Percentiles rank a stretch among this genome's conserved stretches.
Evolutionary conservation across 164 flowering plant genomes (phyloP).

Genomic region (Vitis vinifera): ASM3070453v1 NC_081817.1:19803501-19804000

Average conservation of each 20-base stretch:
- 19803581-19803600: background rate
- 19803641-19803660: background rate
- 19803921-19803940: conserved; percentile 1
- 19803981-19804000: background rate
- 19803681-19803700: background rate
- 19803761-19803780: background rate
- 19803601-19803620: background rate
- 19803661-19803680: background rate
- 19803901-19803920: background rate
- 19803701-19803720: too few species aligned
- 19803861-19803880: background rate
- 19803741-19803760: background rate
- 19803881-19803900: too few species aligned
- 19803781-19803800: background rate
- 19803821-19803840: background rate
- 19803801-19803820: background rate
- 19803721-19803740: too few species aligned
- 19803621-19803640: background rate
- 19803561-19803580: background rate
- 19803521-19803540: background rate
- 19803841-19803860: background rate
- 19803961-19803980: background rate
- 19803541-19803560: background rate
- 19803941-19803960: background rate
- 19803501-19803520: conserved; percentile 3